Base-by-base conservation (phyloP, 192 early-diverging fungal species). In the Blastocladiella britannica region DNA sequence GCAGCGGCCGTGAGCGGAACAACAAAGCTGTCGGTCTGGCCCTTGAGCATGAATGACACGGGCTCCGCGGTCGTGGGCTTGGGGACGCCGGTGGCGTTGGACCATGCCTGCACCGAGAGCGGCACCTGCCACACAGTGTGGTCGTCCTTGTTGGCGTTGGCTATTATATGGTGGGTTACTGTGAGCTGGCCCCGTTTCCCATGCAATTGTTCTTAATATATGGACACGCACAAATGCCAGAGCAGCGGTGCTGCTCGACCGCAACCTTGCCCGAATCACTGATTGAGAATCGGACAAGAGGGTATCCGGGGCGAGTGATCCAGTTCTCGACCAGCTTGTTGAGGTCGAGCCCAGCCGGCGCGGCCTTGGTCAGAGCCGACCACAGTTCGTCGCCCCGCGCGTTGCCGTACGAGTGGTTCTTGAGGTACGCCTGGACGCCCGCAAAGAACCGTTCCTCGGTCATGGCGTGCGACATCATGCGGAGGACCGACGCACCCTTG, bases 401-500 rank as follows among this genome's bases (percentile, higher is more conserved):
- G 70, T 94, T 94, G 58, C 74, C 67, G 63, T 79, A 92, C 61
- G 79, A 75, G 72, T 90, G 87, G 63, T 79, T 77, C 56, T 85
- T 75, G 51, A 97, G 71, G 67, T 97, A 88, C 4, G 71, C 66
- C 52, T 75, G 73, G 18, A 86, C 70, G 55, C 84, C 85, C 52
- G 76, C 65, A 57, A 85, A 69, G 67, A 87, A 85, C n/a, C 68
- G 72, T 9, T 47, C 15, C 3, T 20, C 37, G 27, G 85, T 73
- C 0, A 87, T 60, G 67, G 74, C 83, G 8, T 82, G 74, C 60
- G 81, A 82, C 57, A 97, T 67, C 91, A 94, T 93, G 52, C 91
- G 82, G 55, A 97, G 94, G 53, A 91, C 87, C 51, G 80, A 84
- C 5, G 87, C 91, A 22, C 93, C 93, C 69, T 97, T 97, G 65